Evolutionary conservation across 306 rosid genomes (phyloP).

Genomic region (Cicer judaicum): DNA sequence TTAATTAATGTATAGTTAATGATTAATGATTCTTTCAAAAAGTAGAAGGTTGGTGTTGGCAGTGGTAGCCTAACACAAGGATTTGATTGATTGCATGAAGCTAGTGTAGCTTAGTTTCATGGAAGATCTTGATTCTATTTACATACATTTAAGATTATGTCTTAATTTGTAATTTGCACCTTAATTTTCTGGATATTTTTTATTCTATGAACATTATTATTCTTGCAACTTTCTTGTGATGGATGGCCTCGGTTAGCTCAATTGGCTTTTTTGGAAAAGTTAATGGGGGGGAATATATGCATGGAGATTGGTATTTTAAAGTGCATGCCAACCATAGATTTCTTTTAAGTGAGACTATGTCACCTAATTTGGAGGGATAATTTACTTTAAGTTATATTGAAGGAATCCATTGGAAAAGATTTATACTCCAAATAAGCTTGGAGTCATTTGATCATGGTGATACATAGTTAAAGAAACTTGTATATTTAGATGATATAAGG

Average conservation of each 20-base stretch:
- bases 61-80: constrained; percentile 7
- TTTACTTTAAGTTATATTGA: constrained; percentile 55
- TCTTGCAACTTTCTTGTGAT: constrained; percentile 50
- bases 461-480: constrained; percentile 43
- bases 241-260: constrained; percentile 55
- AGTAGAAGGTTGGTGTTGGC: constrained; percentile 28
- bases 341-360: constrained; percentile 46
- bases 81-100: constrained; percentile 32
- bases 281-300: constrained; percentile 79
- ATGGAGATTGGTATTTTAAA: constrained; percentile 55
- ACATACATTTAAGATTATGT: background rate
- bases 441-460: constrained; percentile 45
- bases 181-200: constrained; percentile 34
- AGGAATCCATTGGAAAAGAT: constrained; percentile 63
- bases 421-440: constrained; percentile 53
- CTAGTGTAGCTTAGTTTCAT: constrained; percentile 10
- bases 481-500: constrained; percentile 40
- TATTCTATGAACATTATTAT: constrained; percentile 56
- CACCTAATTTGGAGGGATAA: constrained; percentile 51
- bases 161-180: constrained; percentile 22
- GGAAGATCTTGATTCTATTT: background rate
- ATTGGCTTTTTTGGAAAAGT: constrained; percentile 64
- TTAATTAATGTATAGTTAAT: background rate
- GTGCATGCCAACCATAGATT: constrained; percentile 61
- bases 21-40: constrained; percentile 20